Evolutionary conservation across 495 filamentous ascomycete genomes (phyloP).

Genomic region (Penicillium paradoxum): DNA sequence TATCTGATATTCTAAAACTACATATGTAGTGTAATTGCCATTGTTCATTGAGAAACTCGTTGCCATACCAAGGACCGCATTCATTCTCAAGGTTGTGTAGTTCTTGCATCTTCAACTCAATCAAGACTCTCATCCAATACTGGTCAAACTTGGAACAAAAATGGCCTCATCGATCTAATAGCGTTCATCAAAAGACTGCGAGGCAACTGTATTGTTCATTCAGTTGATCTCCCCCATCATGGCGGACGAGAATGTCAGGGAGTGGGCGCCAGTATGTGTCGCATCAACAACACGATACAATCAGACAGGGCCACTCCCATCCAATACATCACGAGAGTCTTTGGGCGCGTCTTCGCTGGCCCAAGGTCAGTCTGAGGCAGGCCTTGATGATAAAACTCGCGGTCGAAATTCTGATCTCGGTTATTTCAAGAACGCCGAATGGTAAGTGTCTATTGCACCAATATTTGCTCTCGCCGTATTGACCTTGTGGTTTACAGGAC

Average conservation of each 20-base stretch:
- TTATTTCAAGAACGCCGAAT: constrained; percentile 59
- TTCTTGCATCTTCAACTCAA: neutral
- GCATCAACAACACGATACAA: constrained; percentile 20
- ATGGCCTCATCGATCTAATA: neutral
- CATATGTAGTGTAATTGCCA: neutral
- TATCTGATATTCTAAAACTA: too few relatives aligned
- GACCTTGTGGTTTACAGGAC: constrained; percentile 43
- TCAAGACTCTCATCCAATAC: neutral
- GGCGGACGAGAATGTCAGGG: neutral
- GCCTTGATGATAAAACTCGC: too few relatives aligned
- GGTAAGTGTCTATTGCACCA: constrained; percentile 29
- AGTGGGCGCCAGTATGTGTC: constrained; percentile 29
- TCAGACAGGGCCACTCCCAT: neutral
- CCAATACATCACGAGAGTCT: neutral
- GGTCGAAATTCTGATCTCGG: constrained; percentile 14
- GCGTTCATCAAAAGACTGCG: neutral
- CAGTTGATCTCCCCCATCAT: neutral
- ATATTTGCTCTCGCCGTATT: neutral
- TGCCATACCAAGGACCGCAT: neutral
- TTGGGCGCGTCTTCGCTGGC: neutral
- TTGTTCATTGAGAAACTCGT: neutral
- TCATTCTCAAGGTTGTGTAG: neutral
- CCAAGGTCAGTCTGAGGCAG: neutral
- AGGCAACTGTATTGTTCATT: neutral
- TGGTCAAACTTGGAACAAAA: neutral